Evolutionary conservation across 1,139 yeast species (phyloP).

Genomic region (Lodderomyces metapsilosis): DNA sequence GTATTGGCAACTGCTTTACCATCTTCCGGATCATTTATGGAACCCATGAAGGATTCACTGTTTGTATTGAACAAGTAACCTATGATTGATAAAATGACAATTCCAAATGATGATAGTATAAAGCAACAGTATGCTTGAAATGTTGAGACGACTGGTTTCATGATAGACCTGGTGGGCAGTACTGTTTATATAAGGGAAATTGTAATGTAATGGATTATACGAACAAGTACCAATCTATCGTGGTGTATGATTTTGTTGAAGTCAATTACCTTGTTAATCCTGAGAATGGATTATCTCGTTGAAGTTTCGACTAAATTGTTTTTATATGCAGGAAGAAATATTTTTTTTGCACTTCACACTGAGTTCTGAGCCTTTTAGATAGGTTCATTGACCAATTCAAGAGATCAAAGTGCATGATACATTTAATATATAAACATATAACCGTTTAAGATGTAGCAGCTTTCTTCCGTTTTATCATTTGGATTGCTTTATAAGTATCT

Average conservation of each 20-base stretch:
- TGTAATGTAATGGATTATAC: neutral
- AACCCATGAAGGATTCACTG: slow-evolving; percentile 92
- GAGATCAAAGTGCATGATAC: too few species aligned
- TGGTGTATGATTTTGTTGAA: too few species aligned
- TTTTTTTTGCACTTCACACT: too few species aligned
- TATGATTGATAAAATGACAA: slow-evolving; percentile 79
- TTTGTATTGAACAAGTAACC: slow-evolving; percentile 77
- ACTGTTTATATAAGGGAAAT: too few species aligned
- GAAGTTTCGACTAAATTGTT: neutral
- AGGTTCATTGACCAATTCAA: too few species aligned
- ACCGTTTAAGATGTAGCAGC: slow-evolving; percentile 1
- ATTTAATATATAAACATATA: neutral
- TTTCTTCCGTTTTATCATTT: slow-evolving; percentile 21
- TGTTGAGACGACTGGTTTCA: slow-evolving; percentile 45
- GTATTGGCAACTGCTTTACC: slow-evolving; percentile 94
- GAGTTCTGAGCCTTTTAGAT: too few species aligned
- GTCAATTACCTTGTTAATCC: too few species aligned
- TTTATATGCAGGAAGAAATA: neutral
- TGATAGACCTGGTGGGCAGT: too few species aligned
- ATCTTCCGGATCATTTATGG: slow-evolving; percentile 84
- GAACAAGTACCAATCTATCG: too few species aligned
- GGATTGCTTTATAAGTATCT: slow-evolving; percentile 30
- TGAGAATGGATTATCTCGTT: neutral
- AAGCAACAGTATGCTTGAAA: slow-evolving; percentile 96
- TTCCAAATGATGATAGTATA: slow-evolving; percentile 84